Evolutionary conservation across 305 asterid species (phyloP).

Genomic region (Rubia peregrina): DNA sequence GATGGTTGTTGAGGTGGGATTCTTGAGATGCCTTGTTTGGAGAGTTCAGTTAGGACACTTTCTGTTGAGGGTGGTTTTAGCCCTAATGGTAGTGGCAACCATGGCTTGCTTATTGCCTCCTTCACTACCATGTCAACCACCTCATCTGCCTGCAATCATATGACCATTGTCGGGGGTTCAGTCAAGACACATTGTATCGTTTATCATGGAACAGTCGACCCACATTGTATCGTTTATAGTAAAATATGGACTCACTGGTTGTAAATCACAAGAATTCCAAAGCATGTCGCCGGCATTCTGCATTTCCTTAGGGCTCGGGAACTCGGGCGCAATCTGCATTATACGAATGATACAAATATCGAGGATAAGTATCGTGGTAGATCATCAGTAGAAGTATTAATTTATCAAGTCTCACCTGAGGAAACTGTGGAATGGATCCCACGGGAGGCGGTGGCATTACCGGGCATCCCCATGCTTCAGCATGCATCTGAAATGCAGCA

Average conservation of each 20-base stretch:
- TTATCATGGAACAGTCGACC: background rate
- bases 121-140: conserved; percentile 35
- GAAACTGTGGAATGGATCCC: conserved; percentile 21
- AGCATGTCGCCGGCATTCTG: conserved; percentile 21
- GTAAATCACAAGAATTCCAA: conserved; percentile 23
- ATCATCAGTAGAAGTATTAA: background rate
- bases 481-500: conserved; percentile 29
- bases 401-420: conserved; percentile 25
- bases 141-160: conserved; percentile 36
- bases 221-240: too few species aligned
- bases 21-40: conserved; percentile 36
- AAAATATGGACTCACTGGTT: conserved; percentile 28
- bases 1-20: conserved; percentile 24
- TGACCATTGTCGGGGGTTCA: background rate
- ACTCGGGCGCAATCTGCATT: conserved; percentile 25
- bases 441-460: conserved; percentile 34
- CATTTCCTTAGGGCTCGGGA: conserved; percentile 11
- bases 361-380: background rate
- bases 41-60: conserved; percentile 35
- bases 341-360: background rate
- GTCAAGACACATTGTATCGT: background rate
- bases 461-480: conserved; percentile 53
- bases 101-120: conserved; percentile 46
- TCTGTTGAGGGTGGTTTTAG: conserved; percentile 45
- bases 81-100: conserved; percentile 48